Conservation (phyloP, 2,329 filamentous ascomycete genomes). For the Epichloe elymi region DNA sequence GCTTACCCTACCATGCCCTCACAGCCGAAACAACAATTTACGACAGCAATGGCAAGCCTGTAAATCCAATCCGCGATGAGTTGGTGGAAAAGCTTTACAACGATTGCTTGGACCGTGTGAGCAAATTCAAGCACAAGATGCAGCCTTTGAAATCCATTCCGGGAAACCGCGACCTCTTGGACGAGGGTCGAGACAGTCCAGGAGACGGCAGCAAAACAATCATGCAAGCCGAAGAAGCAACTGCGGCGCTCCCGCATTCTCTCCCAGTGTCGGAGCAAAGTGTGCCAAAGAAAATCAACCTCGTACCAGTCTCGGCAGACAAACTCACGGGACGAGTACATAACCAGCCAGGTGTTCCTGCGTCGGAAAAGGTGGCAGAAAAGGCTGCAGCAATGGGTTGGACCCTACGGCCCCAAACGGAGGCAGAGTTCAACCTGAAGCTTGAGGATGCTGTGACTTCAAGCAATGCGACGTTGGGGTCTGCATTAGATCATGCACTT, state of each 20-base stretch:
- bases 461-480: slow-evolving; percentile 64
- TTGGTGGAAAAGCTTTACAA: slow-evolving; percentile 89
- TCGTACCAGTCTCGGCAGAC: slow-evolving; percentile 52
- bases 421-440: slow-evolving; percentile 54
- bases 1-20: slow-evolving; percentile 72
- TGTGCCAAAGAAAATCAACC: slow-evolving; percentile 37
- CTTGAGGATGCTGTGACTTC: slow-evolving; percentile 51
- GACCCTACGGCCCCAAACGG: slow-evolving; percentile 52
- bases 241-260: slow-evolving; percentile 44
- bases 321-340: slow-evolving; percentile 61
- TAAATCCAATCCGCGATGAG: slow-evolving; percentile 65
- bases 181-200: slow-evolving; percentile 66
- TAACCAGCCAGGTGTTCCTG: slow-evolving; percentile 54
- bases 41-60: slow-evolving; percentile 65
- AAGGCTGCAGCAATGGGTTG: slow-evolving; percentile 77
- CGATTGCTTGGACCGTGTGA: slow-evolving; percentile 82
- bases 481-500: slow-evolving; percentile 87
- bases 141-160: slow-evolving; percentile 58
- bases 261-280: slow-evolving; percentile 40
- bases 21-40: slow-evolving; percentile 77
- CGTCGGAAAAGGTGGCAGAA: slow-evolving; percentile 58
- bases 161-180: slow-evolving; percentile 70
- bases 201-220: slow-evolving; percentile 60
- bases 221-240: slow-evolving; percentile 54
- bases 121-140: slow-evolving; percentile 74